Conservation (phyloP, 2,329 filamentous ascomycete species). For the Venturia aucupariae region DNA sequence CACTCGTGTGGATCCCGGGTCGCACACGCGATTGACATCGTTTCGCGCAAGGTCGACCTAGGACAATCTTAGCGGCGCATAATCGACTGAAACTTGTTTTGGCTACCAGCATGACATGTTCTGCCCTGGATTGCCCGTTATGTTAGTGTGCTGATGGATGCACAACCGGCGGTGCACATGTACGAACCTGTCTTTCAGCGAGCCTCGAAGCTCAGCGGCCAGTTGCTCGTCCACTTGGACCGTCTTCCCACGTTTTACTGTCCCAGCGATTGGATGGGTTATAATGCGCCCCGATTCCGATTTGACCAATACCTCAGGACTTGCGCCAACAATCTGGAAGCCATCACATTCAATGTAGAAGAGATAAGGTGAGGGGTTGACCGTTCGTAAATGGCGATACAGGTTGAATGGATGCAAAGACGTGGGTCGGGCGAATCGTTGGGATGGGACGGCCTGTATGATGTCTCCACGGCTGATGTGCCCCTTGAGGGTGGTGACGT, state of each 20-base stretch:
- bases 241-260: slow-evolving; percentile 76
- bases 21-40: slow-evolving; percentile 91
- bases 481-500: slow-evolving; percentile 76
- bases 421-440: slow-evolving; percentile 83
- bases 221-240: slow-evolving; percentile 72
- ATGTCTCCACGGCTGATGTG: slow-evolving; percentile 91
- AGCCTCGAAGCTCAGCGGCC: slow-evolving; percentile 65
- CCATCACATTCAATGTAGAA: slow-evolving; percentile 90
- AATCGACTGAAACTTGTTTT: neutral
- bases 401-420: slow-evolving; percentile 95
- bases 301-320: slow-evolving; percentile 90
- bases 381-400: slow-evolving; percentile 89
- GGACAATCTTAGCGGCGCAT: neutral
- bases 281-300: slow-evolving; percentile 78
- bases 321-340: slow-evolving; percentile 93
- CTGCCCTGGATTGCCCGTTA: slow-evolving; percentile 46
- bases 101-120: slow-evolving; percentile 89
- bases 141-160: neutral
- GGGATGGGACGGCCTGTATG: slow-evolving; percentile 93
- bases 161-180: neutral
- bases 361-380: slow-evolving; percentile 94
- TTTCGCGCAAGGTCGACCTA: slow-evolving; percentile 70
- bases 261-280: slow-evolving; percentile 91
- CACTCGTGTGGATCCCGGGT: slow-evolving; percentile 79
- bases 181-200: slow-evolving; percentile 63